These are phyloP conservation scores for Chalaropsis ovoidea DNA, from an alignment of 2,329 filamentous ascomycete species.

Conservation along the genomic window DNA sequence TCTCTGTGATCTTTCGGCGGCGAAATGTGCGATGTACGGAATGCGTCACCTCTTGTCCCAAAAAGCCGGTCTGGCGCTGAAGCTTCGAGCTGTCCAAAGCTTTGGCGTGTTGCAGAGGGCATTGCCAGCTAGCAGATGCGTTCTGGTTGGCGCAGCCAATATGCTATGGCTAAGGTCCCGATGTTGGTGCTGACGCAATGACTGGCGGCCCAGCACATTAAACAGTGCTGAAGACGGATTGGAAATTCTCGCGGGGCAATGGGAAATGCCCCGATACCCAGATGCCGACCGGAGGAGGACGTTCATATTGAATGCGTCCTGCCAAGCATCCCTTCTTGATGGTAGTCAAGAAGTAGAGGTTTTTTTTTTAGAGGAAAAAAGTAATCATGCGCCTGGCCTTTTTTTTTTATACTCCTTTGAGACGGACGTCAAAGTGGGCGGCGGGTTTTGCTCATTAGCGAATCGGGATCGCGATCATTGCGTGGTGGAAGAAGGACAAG, in stretches of 20 bases:
- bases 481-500: not conserved
- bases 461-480: conserved; percentile 1
- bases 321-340: conserved; percentile 4
- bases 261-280: conserved; percentile 9
- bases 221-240: not conserved
- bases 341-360: not conserved
- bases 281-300: conserved; percentile 21
- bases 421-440: not conserved
- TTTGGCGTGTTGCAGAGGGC: not conserved
- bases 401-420: conserved; percentile 10
- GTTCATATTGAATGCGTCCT: conserved; percentile 19
- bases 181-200: not conserved
- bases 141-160: not conserved
- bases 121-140: not conserved
- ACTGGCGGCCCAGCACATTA: not conserved
- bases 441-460: not conserved
- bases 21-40: not conserved
- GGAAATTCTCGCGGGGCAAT: conserved; percentile 2
- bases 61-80: not conserved
- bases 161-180: not conserved
- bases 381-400: not conserved
- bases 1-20: not conserved
- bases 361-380: not conserved
- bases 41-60: conserved; percentile 10
- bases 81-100: not conserved